Evolutionary conservation across 2,329 filamentous ascomycete species (phyloP), one percentile per base, ranked within the genome.

Genomic region (Chalaropsis thielavioides): DNA sequence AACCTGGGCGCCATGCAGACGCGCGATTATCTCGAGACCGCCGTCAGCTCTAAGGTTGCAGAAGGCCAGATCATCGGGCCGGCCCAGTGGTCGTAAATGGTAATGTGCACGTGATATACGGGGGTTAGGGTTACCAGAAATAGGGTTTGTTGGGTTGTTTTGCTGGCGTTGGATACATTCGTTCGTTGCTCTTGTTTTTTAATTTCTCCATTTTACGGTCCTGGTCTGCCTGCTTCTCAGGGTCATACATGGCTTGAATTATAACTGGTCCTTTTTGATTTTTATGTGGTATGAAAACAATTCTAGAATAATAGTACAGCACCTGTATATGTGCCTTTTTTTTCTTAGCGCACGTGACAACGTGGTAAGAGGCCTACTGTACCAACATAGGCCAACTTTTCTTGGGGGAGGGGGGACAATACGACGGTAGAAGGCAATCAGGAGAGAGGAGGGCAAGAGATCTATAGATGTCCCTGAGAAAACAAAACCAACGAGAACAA

Each of bases 21-120:
- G 2, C 70, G 80, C 63, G 82, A 83, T 69, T 75, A 75, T 68
- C 68, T 68, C 22, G 74, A 72, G 4, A 68, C 69, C n/a, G 79
- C 81, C 1, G 74, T 81, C 67, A 75, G 76, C 68, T 75, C 71
- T 56, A 70, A 70, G 3, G 71, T 81, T 6, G 69, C 74, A 5
- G 69, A 74, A 0, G 79, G 79, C 1, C 72, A 79, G 68, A 79
- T 73, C 2, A 81, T 84, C 72, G 82, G 81, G 44, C 81, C 82
- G 3, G 73, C 72, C 15, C 71, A 71, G 13, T 82, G 79, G 80
- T 76, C 75, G 44, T 80, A 56, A 13, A 56, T 56, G 51, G 17
- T 6, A 13, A 13, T 15, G 51, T 35, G 8, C 22, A 56, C 51
- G 51, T 56, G 51, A 56, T 15, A 56, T 31, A 13, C 27, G 11